Conservation (phyloP, 1,139 yeast genomes). For the Cylindricascospora bacillispora region DNA sequence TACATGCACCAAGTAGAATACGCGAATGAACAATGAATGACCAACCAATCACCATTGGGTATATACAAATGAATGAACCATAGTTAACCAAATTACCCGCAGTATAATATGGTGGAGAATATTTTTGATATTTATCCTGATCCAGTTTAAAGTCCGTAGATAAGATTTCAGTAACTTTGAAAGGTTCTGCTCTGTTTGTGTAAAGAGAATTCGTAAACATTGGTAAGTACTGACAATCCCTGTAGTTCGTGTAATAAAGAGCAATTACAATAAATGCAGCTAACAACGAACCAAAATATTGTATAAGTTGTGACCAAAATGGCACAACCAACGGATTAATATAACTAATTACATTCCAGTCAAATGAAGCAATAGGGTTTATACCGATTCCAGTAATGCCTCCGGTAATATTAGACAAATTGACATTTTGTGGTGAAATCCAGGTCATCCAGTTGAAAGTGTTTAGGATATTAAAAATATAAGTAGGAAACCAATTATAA, state of each 20-base stretch:
- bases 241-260: constrained; percentile 38
- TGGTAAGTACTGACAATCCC: constrained; percentile 42
- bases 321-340: constrained; percentile 30
- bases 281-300: constrained; percentile 32
- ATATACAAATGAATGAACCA: constrained; percentile 45
- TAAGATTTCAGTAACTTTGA: constrained; percentile 33
- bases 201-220: constrained; percentile 38
- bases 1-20: constrained; percentile 18
- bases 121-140: constrained; percentile 29
- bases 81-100: constrained; percentile 45
- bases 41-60: constrained; percentile 44
- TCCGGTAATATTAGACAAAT: constrained; percentile 45
- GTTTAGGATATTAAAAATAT: constrained; percentile 8
- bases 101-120: constrained; percentile 47
- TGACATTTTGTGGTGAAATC: constrained; percentile 44
- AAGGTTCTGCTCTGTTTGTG: constrained; percentile 36
- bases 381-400: constrained; percentile 38
- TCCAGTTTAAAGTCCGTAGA: constrained; percentile 30
- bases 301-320: constrained; percentile 34
- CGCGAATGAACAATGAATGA: constrained; percentile 23
- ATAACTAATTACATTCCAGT: constrained; percentile 34
- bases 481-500: constrained; percentile 47
- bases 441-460: constrained; percentile 53
- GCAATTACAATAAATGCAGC: constrained; percentile 33
- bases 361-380: constrained; percentile 41